Conservation (phyloP, 139 green algal genomes). For the Micromonas pusilla region DNA sequence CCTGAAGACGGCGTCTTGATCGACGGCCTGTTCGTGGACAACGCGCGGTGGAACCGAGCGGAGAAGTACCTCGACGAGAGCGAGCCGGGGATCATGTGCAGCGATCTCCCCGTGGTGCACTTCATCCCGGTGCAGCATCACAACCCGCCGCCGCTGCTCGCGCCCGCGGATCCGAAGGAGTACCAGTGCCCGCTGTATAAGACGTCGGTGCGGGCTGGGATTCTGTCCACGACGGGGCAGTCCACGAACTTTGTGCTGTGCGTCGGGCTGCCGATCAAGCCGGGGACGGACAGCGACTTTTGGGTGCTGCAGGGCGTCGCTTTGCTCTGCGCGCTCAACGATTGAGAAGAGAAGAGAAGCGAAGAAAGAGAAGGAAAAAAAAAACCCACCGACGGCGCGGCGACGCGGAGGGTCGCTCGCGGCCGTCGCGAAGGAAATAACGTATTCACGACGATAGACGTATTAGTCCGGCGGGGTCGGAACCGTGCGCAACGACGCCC, state of each 20-base stretch:
- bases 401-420: too few species aligned
- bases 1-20: slow-evolving; percentile 65
- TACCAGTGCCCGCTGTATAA: slow-evolving; percentile 81
- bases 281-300: slow-evolving; percentile 48
- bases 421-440: too few species aligned
- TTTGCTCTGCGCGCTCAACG: slow-evolving; percentile 59
- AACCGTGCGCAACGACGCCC: too few species aligned
- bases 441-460: too few species aligned
- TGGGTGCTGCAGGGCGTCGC: slow-evolving; percentile 75
- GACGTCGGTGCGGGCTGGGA: slow-evolving; percentile 61
- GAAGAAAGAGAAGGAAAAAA: too few species aligned
- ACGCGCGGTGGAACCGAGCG: slow-evolving; percentile 54
- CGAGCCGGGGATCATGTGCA: slow-evolving; percentile 59
- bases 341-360: not conserved
- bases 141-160: slow-evolving; percentile 32
- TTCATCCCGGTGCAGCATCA: slow-evolving; percentile 35
- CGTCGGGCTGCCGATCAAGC: slow-evolving; percentile 55
- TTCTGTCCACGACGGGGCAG: slow-evolving; percentile 70
- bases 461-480: too few species aligned
- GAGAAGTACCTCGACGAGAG: slow-evolving; percentile 49
- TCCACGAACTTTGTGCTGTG: slow-evolving; percentile 72
- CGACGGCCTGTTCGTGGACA: slow-evolving; percentile 68
- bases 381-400: too few species aligned
- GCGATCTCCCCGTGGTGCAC: slow-evolving; percentile 67
- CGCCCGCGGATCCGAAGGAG: slow-evolving; percentile 21